Evolutionary conservation across 176 grass and related monocot genomes (phyloP), one percentile per base, ranked within the genome.

Genomic region (Zea mays): DNA sequence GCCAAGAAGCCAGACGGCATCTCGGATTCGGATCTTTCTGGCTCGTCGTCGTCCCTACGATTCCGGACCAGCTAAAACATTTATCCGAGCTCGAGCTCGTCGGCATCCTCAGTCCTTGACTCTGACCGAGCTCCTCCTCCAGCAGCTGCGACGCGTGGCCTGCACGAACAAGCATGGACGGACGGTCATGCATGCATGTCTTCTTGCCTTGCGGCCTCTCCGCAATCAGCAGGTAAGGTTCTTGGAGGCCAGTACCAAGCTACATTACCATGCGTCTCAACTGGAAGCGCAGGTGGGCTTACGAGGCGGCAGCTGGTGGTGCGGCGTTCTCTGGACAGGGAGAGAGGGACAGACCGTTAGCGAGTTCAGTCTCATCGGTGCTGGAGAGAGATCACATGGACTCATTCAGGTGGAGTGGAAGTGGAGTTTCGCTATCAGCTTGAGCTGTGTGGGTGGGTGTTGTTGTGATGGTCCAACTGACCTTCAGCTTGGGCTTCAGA

Each of bases 401-500:
- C 42, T 65, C 37, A 9, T 81, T 50, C 16, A 74, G 68, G 2
- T 46, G 33, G 19, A 8, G 3, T 6, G 3, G 47, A 13, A 13
- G n/a, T n/a, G n/a, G n/a, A n/a, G n/a, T n/a, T 7, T 27, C 7
- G 9, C 12, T 12, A 9, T 77, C 67, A 80, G 61, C 27, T 3
- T n/a, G 17, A 13, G 13, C 1, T 8, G 59, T 62, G 73, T 11
- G 8, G 27, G 27, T 27, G 27, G 27, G 27, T 27, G 27, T 27
- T 27, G 27, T 37, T 67, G 0, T 3, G 3, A 33, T 21, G 35
- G 42, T 13, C 47, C 16, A 77, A 74, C 85, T 72, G 34, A 95
- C 96, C 89, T 95, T 92, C 7, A 98, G 85, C 75, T 98, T 98
- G 70, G 96, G 96, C 45, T 98, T 98, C 62, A 98, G 83, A 63